Evolutionary conservation across 495 filamentous ascomycete species (phyloP).

Genomic region (Apodospora peruviana): DNA sequence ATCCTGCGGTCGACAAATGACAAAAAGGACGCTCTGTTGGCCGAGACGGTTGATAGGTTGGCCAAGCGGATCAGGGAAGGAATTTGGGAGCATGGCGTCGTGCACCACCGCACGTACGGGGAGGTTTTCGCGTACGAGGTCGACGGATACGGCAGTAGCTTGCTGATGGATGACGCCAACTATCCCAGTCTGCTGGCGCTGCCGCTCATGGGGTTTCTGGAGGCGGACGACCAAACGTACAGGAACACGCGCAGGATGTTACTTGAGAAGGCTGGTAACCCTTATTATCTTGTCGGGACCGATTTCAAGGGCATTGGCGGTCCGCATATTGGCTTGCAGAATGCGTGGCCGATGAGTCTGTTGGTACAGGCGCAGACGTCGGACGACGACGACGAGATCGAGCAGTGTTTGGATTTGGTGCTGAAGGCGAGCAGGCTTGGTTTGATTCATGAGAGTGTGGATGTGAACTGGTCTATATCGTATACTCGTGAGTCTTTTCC

Average conservation of each 20-base stretch:
- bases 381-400: conserved; percentile 82
- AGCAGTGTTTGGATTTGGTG: conserved; percentile 62
- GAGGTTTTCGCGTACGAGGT: conserved; percentile 95
- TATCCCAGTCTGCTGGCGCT: conserved; percentile 84
- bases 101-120: conserved; percentile 76
- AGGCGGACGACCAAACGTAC: conserved; percentile 62
- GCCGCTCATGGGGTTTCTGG: conserved; percentile 80
- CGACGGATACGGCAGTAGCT: conserved; percentile 85
- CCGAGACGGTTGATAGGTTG: conserved; percentile 52
- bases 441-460: conserved; percentile 85
- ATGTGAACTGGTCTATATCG: conserved; percentile 65
- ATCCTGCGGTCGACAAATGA: conserved; percentile 58
- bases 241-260: conserved; percentile 92
- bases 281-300: conserved; percentile 78
- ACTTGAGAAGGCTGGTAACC: conserved; percentile 70
- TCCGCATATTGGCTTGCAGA: conserved; percentile 69
- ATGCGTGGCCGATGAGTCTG: conserved; percentile 97
- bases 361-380: conserved; percentile 87
- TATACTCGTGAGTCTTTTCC: conserved; percentile 65
- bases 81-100: conserved; percentile 83
- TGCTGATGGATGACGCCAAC: conserved; percentile 98
- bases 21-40: conserved; percentile 37
- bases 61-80: conserved; percentile 66
- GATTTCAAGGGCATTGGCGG: conserved; percentile 87
- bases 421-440: conserved; percentile 67